Base-by-base conservation (phyloP, 192 early-diverging fungal genomes). In the Coemansia sp. region DNA sequence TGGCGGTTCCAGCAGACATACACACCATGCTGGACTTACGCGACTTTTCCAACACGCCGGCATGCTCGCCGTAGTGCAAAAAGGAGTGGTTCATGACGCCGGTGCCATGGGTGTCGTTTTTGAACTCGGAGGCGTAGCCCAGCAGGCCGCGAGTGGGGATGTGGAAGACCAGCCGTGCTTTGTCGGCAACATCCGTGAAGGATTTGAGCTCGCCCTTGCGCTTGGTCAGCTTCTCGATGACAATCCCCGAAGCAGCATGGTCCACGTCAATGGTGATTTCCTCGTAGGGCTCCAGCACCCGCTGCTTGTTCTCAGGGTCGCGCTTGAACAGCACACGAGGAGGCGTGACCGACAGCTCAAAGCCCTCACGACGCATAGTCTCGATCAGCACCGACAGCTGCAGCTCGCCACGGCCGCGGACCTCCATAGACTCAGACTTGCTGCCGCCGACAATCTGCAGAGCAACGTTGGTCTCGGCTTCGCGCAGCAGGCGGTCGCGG, bases 281-380 rank as follows among this genome's bases (percentile, higher is more conserved):
- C 78, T 93, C 91, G 49, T 86, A 83, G 14, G 91, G 91, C 67
- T 93, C 91, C 11, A 91, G 58, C 35, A 88, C 81, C 18, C 57
- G 43, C 1, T 67, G 59, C 18, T 59, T 63, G 52, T 83, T 78
- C 28, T 83, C 79, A 9, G 80, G 77, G 38, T 73, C 79, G 33
- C 75, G 72, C 70, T 86, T 90, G 75, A 81, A 88, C 47, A 93
- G 81, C 37, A 93, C 91, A n/a, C 84, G 81, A 21, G 91, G 91
- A 7, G 91, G 86, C 2, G 87, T 87, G 6, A 93, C 86, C 28
- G 85, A 87, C 21, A 93, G 75, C 70, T 93, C 91, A 61, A 89
- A 93, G 18, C 91, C 91, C 72, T 93, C 91, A 19, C 91, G 84
- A 26, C 91, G 82, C 91, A 93, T 93, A 7, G 91, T 90, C 80